Conservation (phyloP, 2,329 filamentous ascomycete species). For the Arachnopeziza araneosa region DNA sequence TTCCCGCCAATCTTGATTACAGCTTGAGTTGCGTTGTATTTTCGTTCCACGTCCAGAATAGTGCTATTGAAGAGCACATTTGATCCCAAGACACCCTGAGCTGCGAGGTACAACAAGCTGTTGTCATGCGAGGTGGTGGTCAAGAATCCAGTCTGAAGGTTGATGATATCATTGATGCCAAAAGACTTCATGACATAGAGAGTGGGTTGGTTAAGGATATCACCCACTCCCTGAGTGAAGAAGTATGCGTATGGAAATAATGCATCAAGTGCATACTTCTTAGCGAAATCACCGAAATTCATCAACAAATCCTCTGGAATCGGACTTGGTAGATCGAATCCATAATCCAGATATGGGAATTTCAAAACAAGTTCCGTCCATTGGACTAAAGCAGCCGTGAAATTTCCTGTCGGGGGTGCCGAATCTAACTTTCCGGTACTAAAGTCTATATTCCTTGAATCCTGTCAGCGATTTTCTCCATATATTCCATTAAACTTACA, state of each 20-base stretch:
- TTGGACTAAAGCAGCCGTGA: background rate
- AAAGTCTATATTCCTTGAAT: background rate
- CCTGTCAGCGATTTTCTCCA: background rate
- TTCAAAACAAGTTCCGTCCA: background rate
- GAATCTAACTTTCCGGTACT: background rate
- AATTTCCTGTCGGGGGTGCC: background rate
- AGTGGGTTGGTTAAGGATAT: background rate
- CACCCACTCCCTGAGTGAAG: slow-evolving; percentile 2
- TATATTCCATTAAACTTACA: background rate
- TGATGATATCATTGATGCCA: background rate
- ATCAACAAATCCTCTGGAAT: slow-evolving; percentile 2
- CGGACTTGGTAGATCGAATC: background rate
- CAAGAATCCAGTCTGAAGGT: background rate
- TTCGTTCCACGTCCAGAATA: background rate
- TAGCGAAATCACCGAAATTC: background rate
- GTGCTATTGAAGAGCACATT: slow-evolving; percentile 2
- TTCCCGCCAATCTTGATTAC: background rate
- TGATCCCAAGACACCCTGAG: background rate
- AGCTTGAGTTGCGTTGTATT: background rate
- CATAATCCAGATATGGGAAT: slow-evolving; percentile 4
- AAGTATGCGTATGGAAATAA: background rate
- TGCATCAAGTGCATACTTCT: slow-evolving; percentile 1
- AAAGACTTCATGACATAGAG: background rate
- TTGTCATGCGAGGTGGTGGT: slow-evolving; percentile 1
- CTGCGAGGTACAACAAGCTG: background rate